Evolutionary conservation across 495 filamentous ascomycete genomes (phyloP).

Genomic region (Hypoxylon intermedium): DNA sequence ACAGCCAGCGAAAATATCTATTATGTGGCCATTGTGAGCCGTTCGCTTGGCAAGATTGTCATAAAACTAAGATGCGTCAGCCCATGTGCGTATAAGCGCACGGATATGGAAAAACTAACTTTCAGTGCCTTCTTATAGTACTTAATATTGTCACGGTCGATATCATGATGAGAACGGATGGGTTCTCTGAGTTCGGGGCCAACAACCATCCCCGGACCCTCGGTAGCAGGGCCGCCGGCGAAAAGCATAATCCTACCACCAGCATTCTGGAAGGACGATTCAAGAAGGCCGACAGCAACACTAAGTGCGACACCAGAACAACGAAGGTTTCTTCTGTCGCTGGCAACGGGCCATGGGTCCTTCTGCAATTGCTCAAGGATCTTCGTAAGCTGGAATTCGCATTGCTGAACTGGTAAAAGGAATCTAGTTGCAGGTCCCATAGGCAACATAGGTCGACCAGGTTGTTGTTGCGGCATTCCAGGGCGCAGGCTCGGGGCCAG

Average conservation of each 20-base stretch:
- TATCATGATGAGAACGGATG: constrained; percentile 98
- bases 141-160: constrained; percentile 98
- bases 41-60: constrained; percentile 95
- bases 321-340: constrained; percentile 87
- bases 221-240: constrained; percentile 91
- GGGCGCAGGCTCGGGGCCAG: constrained; percentile 73
- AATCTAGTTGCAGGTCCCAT: constrained; percentile 88
- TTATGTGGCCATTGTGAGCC: constrained; percentile 94
- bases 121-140: constrained; percentile 99
- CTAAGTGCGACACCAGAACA: constrained; percentile 97
- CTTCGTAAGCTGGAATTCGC: constrained; percentile 98
- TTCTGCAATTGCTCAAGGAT: constrained; percentile 95
- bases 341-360: constrained; percentile 97
- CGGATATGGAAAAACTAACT: constrained; percentile 56
- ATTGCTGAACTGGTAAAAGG: constrained; percentile 91
- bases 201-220: constrained; percentile 96
- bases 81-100: neutral
- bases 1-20: constrained; percentile 98
- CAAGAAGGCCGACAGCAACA: constrained; percentile 90
- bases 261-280: constrained; percentile 93
- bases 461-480: constrained; percentile 73
- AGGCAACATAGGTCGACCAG: constrained; percentile 71
- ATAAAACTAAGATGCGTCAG: constrained; percentile 77
- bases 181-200: constrained; percentile 96
- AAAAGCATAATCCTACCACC: constrained; percentile 98